Conservation (phyloP, 306 rosid genomes). For the Cicer arietinum region DNA sequence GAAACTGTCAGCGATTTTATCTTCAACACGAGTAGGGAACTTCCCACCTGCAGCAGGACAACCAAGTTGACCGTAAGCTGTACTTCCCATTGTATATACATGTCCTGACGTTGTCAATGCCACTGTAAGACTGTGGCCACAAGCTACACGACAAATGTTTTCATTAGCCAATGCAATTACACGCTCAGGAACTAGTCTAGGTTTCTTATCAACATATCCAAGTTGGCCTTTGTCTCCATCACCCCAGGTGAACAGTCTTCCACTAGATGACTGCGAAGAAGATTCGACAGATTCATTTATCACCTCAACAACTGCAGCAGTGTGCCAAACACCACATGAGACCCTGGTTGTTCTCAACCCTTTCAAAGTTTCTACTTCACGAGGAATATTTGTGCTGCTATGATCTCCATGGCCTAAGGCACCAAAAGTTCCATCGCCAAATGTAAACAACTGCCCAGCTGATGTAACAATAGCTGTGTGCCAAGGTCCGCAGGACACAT, state of each 20-base stretch:
- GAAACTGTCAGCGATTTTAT: slow-evolving; percentile 66
- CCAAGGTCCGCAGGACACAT: slow-evolving; percentile 95
- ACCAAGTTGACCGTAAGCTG: slow-evolving; percentile 90
- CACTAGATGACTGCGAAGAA: slow-evolving; percentile 56
- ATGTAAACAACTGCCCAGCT: slow-evolving; percentile 87
- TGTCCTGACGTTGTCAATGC: slow-evolving; percentile 80
- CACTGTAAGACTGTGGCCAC: slow-evolving; percentile 85
- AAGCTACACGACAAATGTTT: slow-evolving; percentile 79
- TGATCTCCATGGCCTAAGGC: slow-evolving; percentile 95
- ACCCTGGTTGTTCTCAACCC: slow-evolving; percentile 77
- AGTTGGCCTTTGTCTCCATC: slow-evolving; percentile 94
- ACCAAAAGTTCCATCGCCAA: slow-evolving; percentile 98
- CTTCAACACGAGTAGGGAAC: slow-evolving; percentile 68
- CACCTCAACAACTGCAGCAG: slow-evolving; percentile 85
- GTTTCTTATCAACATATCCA: slow-evolving; percentile 71
- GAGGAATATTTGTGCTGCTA: slow-evolving; percentile 68
- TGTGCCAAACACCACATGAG: slow-evolving; percentile 99
- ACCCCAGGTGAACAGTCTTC: slow-evolving; percentile 94
- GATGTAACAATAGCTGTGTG: slow-evolving; percentile 92
- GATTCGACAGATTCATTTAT: slow-evolving; percentile 57
- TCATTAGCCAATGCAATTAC: slow-evolving; percentile 67
- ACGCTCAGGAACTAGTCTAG: slow-evolving; percentile 74
- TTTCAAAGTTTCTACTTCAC: slow-evolving; percentile 75
- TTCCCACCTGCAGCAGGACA: slow-evolving; percentile 74
- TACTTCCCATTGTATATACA: slow-evolving; percentile 88